A percentile compares a stretch with the other conserved stretches of the same genome.
These are phyloP conservation scores for Lunasporangiospora selenospora DNA, from an alignment of 192 early-diverging fungal genomes.

Conservation along the genomic window DNA sequence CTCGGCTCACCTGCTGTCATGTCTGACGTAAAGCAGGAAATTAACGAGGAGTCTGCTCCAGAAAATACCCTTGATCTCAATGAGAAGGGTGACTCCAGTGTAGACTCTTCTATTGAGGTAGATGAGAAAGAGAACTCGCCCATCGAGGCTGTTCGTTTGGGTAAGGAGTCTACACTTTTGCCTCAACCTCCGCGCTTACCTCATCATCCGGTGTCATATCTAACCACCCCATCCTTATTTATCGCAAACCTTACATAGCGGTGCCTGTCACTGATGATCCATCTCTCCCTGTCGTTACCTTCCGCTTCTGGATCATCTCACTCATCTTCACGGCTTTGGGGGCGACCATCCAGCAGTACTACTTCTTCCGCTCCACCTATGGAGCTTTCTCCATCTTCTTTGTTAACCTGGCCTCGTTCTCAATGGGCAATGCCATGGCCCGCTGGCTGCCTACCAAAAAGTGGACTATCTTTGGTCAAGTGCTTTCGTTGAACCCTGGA, in stretches of 20 bases:
- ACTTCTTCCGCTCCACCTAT: slow-evolving; percentile 26
- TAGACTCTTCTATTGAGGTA: neutral
- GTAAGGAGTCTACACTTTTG: no score
- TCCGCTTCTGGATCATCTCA: slow-evolving; percentile 52
- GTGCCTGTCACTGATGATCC: slow-evolving; percentile 49
- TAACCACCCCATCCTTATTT: no score
- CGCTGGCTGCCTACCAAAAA: neutral
- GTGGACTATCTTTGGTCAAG: neutral
- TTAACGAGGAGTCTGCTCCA: neutral
- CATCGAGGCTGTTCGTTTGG: slow-evolving; percentile 15
- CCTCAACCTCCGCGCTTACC: no score
- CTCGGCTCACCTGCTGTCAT: neutral
- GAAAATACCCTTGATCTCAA: slow-evolving; percentile 3
- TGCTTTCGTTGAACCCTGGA: slow-evolving; percentile 25
- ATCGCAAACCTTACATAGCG: neutral
- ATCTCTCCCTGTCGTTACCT: slow-evolving; percentile 46
- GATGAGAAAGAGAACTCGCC: slow-evolving; percentile 19
- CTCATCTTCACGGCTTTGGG: slow-evolving; percentile 37
- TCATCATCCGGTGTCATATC: no score
- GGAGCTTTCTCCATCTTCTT: slow-evolving; percentile 30
- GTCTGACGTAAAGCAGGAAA: neutral
- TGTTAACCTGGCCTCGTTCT: slow-evolving; percentile 27
- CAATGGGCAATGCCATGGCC: slow-evolving; percentile 25
- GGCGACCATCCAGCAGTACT: slow-evolving; percentile 30
- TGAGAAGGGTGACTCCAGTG: neutral